Evolutionary conservation across 805 yeast species (phyloP).

Genomic region (Pichia cephalocereana): DNA sequence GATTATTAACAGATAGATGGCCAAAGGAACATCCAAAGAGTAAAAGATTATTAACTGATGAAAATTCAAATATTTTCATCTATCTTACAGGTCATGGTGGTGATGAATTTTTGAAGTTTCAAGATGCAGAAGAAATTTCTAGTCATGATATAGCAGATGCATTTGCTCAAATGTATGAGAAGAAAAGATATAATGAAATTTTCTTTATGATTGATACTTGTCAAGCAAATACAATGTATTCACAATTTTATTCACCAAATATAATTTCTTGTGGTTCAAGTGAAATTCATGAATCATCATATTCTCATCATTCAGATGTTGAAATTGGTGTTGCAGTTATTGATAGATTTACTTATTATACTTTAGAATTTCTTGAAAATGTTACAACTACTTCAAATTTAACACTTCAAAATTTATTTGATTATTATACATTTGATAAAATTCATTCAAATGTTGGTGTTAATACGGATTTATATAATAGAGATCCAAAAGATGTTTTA

Average conservation of each 20-base stretch:
- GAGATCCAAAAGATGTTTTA: constrained; percentile 58
- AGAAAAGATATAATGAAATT: constrained; percentile 89
- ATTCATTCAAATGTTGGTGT: constrained; percentile 94
- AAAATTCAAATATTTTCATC: constrained; percentile 85
- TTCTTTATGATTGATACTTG: constrained; percentile 98
- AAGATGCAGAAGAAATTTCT: constrained; percentile 96
- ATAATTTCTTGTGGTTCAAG: constrained; percentile 90
- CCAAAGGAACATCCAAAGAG: constrained; percentile 89
- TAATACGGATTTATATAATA: constrained; percentile 63
- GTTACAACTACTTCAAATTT: constrained; percentile 65
- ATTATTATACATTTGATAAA: constrained; percentile 71
- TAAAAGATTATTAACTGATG: constrained; percentile 85
- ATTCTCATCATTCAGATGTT: constrained; percentile 91
- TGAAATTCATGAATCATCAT: constrained; percentile 77
- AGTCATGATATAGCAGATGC: constrained; percentile 96
- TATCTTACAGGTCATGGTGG: constrained; percentile 99
- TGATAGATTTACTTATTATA: constrained; percentile 90
- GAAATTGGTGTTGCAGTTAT: constrained; percentile 97
- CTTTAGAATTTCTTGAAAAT: constrained; percentile 74
- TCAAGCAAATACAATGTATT: constrained; percentile 97
- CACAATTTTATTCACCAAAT: constrained; percentile 86
- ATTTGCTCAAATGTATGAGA: constrained; percentile 93
- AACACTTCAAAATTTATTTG: constrained; percentile 79
- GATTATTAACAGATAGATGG: constrained; percentile 93
- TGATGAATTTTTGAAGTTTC: constrained; percentile 91